A percentile compares a stretch with the other conserved stretches of the same genome.
These are phyloP conservation scores for Populus euphratica DNA, from an alignment of 345 rosid species.

Conservation along the genomic window DNA sequence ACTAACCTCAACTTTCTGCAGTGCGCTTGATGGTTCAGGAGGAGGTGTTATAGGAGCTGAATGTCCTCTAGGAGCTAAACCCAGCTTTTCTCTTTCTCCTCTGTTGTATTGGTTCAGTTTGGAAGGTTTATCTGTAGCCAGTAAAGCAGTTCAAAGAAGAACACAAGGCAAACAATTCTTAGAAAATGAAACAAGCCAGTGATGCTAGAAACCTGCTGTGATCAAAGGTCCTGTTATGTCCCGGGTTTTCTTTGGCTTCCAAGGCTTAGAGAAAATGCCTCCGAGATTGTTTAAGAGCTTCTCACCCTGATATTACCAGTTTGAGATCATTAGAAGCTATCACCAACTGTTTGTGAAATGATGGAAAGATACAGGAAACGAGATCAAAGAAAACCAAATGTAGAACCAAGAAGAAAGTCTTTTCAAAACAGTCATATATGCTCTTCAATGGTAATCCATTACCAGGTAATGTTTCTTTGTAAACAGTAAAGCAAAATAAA, in stretches of 20 bases:
- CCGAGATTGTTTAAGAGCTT: slow-evolving; percentile 33
- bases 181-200: neutral
- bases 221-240: slow-evolving; percentile 26
- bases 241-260: slow-evolving; percentile 29
- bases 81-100: slow-evolving; percentile 24
- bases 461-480: neutral
- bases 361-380: neutral
- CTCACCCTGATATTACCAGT: slow-evolving; percentile 21
- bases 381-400: neutral
- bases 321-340: neutral
- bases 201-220: slow-evolving; percentile 19
- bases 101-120: slow-evolving; percentile 9
- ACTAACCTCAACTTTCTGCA: slow-evolving; percentile 32
- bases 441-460: neutral
- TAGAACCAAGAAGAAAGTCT: neutral
- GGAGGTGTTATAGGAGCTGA: slow-evolving; percentile 30
- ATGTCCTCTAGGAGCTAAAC: slow-evolving; percentile 11
- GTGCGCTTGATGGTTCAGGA: slow-evolving; percentile 14
- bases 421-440: neutral
- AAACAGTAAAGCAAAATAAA: neutral
- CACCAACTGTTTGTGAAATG: neutral
- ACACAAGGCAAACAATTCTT: neutral
- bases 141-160: neutral
- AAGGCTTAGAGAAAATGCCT: slow-evolving; percentile 34
- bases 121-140: slow-evolving; percentile 19